Evolutionary conservation across 768 basidiomycete genomes (phyloP), one percentile per base, ranked within the genome.

Genomic region (Suillus ampliporus): DNA sequence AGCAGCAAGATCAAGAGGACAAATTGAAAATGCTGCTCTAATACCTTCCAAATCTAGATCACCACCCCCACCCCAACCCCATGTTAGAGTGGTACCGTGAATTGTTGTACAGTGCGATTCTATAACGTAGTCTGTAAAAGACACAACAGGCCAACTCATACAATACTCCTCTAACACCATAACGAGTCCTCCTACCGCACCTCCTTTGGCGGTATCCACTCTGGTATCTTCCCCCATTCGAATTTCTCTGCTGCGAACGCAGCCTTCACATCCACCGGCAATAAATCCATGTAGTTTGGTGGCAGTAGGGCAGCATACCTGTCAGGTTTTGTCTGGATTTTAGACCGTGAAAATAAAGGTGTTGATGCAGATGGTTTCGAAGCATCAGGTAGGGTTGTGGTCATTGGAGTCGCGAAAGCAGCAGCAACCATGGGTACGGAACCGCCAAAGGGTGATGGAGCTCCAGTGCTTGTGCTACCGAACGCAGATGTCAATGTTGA

Each of bases 161-260:
- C 52, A 52, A 38, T 40, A 57, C 21, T 40, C 37, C 52, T 31
- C 2, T 23, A 21, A 19, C 23, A 19, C 26, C 3, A 23, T 26
- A 37, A 34, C 9, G 10, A 44, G 23, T 14, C 34, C 19, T 5
- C 47, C 76, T 78, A 87, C 61, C 87, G 78, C 62, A 87, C 69
- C 68, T 86, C 84, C 58, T 84, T 67, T 10, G 90, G 91, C 43
- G 91, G 91, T 61, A 88, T 78, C 86, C 87, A 91, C 62, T 90
- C 89, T 1, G 91, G 91, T 52, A 93, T 80, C 63, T 83, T 82
- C 71, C 87, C 85, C 81, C 85, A 89, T 68, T 86, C 86, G 67
- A 92, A 93, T 74, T 75, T 85, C 59, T 78, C 76, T 21, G 74
- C 74, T 65, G 77, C 69, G 68, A 91, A 92, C 44, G 87, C 86